phyloP scores from a whole-genome alignment of 768 basidiomycete species.

The Pleurotus tuoliensis region DNA sequence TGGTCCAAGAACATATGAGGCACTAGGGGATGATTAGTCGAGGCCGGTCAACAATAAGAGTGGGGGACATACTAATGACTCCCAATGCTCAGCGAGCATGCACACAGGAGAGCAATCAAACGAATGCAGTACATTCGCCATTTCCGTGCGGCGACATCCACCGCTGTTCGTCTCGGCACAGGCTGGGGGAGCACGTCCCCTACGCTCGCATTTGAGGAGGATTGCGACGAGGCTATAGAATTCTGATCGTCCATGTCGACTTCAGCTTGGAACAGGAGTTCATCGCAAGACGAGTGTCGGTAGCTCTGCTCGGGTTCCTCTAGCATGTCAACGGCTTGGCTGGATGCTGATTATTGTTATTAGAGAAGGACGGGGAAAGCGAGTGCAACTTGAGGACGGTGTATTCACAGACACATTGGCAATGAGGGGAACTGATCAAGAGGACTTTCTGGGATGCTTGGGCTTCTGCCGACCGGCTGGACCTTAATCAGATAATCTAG shows the following conservation, averaged over 20 bases:
- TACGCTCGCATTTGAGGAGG: neutral
- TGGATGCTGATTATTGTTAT: neutral
- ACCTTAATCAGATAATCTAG: slow-evolving; percentile 3
- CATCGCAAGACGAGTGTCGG: slow-evolving; percentile 25
- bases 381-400: neutral
- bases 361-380: neutral
- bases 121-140: slow-evolving; percentile 45
- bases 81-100: slow-evolving; percentile 70
- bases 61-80: slow-evolving; percentile 61
- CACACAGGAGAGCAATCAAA: slow-evolving; percentile 60
- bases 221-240: neutral
- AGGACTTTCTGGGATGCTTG: neutral
- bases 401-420: slow-evolving; percentile 1
- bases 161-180: neutral
- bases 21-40: slow-evolving; percentile 33
- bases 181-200: neutral
- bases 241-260: slow-evolving; percentile 9
- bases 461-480: neutral
- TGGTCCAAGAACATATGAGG: slow-evolving; percentile 72
- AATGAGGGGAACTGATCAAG: neutral
- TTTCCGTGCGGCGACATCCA: neutral
- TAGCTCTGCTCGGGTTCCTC: slow-evolving; percentile 13
- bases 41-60: neutral
- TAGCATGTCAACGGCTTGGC: slow-evolving; percentile 5
- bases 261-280: slow-evolving; percentile 17